Conservation (phyloP, 495 filamentous ascomycete species). For the Tuber indicum region DNA sequence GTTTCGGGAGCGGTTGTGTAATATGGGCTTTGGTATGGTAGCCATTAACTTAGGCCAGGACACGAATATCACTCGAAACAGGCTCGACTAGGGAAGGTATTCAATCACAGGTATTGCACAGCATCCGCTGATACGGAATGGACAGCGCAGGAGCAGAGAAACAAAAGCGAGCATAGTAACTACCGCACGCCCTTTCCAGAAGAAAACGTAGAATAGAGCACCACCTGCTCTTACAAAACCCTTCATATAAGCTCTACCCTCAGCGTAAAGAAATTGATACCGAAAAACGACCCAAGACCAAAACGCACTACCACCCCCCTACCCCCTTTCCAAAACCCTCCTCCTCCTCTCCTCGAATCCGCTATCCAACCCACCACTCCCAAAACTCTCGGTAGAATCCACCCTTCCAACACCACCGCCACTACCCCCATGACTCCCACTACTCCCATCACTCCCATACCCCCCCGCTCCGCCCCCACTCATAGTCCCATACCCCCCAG, state of each 20-base stretch:
- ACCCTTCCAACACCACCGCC: slow-evolving; percentile 14
- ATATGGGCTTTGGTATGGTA: too few relatives aligned
- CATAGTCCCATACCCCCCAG: slow-evolving; percentile 19
- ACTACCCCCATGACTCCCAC: slow-evolving; percentile 14
- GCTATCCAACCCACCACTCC: not conserved
- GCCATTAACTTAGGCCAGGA: too few relatives aligned
- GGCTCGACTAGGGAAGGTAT: too few relatives aligned
- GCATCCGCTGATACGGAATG: too few relatives aligned
- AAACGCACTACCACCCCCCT: not conserved
- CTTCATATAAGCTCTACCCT: not conserved
- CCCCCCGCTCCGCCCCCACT: slow-evolving; percentile 13
- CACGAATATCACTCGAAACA: too few relatives aligned
- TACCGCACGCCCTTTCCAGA: not conserved
- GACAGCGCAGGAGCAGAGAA: not conserved
- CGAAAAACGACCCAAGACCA: not conserved
- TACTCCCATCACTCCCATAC: slow-evolving; percentile 20
- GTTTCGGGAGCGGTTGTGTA: too few relatives aligned
- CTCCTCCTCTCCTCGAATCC: not conserved
- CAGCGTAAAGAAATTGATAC: not conserved
- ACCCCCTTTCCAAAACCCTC: not conserved
- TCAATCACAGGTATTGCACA: too few relatives aligned
- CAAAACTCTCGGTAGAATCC: not conserved
- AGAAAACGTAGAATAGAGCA: not conserved
- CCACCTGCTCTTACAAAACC: not conserved
- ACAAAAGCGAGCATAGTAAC: not conserved